Conservation (phyloP, 116 monocot species). For the Posidonia oceanica region DNA sequence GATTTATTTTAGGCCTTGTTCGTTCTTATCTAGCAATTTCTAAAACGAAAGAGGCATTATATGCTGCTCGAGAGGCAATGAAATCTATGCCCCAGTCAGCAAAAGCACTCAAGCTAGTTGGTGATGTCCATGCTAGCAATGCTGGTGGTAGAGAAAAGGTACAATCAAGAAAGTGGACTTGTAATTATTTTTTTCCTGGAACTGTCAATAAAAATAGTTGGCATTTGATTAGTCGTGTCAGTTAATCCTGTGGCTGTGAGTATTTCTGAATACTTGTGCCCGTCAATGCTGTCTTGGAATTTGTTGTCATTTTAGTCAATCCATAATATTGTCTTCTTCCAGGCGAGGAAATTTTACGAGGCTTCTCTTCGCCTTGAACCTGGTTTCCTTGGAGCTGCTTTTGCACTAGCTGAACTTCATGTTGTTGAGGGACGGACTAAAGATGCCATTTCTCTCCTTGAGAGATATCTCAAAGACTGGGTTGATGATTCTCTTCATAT, state of each 20-base stretch:
- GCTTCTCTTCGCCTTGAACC: slow-evolving; percentile 94
- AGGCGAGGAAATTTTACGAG: slow-evolving; percentile 99
- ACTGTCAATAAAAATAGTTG: too few species aligned
- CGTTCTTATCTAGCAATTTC: slow-evolving; percentile 83
- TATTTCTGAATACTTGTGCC: too few species aligned
- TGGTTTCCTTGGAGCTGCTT: slow-evolving; percentile 92
- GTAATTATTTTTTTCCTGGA: neutral
- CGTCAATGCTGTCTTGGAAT: too few species aligned
- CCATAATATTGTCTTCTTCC: neutral
- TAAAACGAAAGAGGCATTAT: slow-evolving; percentile 86
- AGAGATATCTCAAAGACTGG: slow-evolving; percentile 90
- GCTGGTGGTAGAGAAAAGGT: slow-evolving; percentile 93
- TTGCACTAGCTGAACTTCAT: slow-evolving; percentile 94
- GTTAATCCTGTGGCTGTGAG: too few species aligned
- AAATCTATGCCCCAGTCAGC: slow-evolving; percentile 36
- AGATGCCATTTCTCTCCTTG: slow-evolving; percentile 85
- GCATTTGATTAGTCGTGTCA: neutral
- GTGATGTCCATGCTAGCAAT: slow-evolving; percentile 94
- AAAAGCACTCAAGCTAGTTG: slow-evolving; percentile 89
- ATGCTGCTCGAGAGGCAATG: slow-evolving; percentile 69
- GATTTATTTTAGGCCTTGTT: slow-evolving; percentile 58
- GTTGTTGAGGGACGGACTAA: slow-evolving; percentile 75
- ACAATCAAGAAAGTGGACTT: neutral
- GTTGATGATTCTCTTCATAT: slow-evolving; percentile 96
- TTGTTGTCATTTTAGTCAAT: neutral